These are phyloP conservation scores for Colletotrichum agaves DNA, from an alignment of 2,329 filamentous ascomycete genomes.

Conservation along the genomic window DNA sequence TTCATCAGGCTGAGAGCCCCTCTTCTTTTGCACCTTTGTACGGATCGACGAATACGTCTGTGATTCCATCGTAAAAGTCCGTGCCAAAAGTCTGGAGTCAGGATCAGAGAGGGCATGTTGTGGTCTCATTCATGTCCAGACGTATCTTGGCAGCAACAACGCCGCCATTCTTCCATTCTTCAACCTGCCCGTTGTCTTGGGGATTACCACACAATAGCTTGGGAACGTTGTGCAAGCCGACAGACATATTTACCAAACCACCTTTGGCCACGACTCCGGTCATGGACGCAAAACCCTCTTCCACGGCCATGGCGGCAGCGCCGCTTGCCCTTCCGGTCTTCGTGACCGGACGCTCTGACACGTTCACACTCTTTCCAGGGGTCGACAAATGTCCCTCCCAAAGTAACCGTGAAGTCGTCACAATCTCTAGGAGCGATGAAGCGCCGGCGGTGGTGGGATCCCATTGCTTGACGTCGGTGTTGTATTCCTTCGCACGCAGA, in stretches of 20 bases:
- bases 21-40: constrained; percentile 45
- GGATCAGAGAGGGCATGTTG: neutral
- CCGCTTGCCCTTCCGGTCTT: constrained; percentile 20
- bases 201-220: constrained; percentile 50
- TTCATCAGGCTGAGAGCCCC: constrained; percentile 45
- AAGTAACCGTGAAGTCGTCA: constrained; percentile 34
- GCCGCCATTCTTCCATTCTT: constrained; percentile 47
- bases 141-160: constrained; percentile 44
- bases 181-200: constrained; percentile 45
- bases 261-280: constrained; percentile 45
- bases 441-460: constrained; percentile 39
- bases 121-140: neutral
- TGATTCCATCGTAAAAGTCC: constrained; percentile 46
- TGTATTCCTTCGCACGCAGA: neutral
- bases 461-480: constrained; percentile 48
- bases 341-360: neutral
- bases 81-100: constrained; percentile 29
- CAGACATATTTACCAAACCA: constrained; percentile 48
- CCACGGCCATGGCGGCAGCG: constrained; percentile 22
- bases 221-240: constrained; percentile 48
- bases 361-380: constrained; percentile 34
- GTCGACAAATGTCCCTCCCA: constrained; percentile 36
- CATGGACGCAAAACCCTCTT: constrained; percentile 42
- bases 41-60: constrained; percentile 45
- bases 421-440: constrained; percentile 11